Evolutionary conservation across 257 asterid genomes (phyloP), one percentile per base, ranked within the genome.

Genomic region (Coffea canephora): DNA sequence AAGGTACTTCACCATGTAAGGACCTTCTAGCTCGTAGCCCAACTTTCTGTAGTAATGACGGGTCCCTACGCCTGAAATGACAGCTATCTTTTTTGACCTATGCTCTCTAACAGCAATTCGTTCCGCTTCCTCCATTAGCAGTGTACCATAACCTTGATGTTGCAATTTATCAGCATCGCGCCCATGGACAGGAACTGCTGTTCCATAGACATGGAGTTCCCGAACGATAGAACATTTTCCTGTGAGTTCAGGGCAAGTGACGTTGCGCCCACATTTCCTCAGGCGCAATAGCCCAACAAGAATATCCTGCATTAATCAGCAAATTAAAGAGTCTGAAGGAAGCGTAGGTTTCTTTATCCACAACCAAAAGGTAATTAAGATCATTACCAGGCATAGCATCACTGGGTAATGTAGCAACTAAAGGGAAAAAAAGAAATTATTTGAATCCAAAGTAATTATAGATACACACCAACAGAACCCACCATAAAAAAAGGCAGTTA

Each of bases 21-120:
- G 98, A 75, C 99, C 99, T 89, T 96, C 99, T 69, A 96, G 97
- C 87, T 92, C 98, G 73, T 94, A 96, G 4, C 99, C 98, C 87
- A 96, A 83, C 85, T 94, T 96, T 83, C 99, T 86, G 80, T 96
- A 96, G 89, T 94, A 94, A 87, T 96, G 97, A 61, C 98, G 89
- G 39, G 99, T 96, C 59, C 99, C 99, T 45, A 96, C 99, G 15
- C 99, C 98, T 12, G 98, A 96, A 71, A 96, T 96, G 11, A 96
- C 98, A 16, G 93, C 98, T 4, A 94, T 82, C 92, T 94, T 96
- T n/a, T 81, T 85, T 2, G 99, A 96, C 81, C 95, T 89, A 84
- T 96, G 97, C 86, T 94, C 98, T 83, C 84, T 87, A 16, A 66
- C 49, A 68, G 99, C 97, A 71, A 96, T 94, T 54, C 89, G 85